These are phyloP conservation scores for Vigna hirtella DNA, from an alignment of 306 rosid genomes.

Conservation along the genomic window DNA sequence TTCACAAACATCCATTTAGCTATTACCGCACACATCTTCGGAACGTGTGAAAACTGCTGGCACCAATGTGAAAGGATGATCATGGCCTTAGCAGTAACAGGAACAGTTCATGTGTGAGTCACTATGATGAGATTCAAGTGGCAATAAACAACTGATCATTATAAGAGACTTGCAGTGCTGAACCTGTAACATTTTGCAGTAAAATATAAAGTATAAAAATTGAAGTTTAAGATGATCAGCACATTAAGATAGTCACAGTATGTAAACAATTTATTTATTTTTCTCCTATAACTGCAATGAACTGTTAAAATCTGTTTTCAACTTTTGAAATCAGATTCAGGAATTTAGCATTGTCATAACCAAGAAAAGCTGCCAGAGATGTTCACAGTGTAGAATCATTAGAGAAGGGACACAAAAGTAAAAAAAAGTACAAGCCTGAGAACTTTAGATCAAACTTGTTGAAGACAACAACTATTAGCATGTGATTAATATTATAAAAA, in stretches of 20 bases:
- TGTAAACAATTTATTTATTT: not conserved
- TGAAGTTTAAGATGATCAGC: conserved; percentile 35
- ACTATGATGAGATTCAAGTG: conserved; percentile 23
- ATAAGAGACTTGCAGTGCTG: conserved; percentile 24
- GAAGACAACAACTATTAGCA: conserved; percentile 15
- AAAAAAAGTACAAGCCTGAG: not conserved
- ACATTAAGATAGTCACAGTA: conserved; percentile 32
- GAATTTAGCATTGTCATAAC: conserved; percentile 27
- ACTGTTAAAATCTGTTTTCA: conserved; percentile 17
- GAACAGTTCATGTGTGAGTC: conserved; percentile 18
- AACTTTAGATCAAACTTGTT: conserved; percentile 32
- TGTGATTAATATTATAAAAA: not conserved
- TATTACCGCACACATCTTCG: not conserved
- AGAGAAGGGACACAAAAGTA: not conserved
- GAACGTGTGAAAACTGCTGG: conserved; percentile 18
- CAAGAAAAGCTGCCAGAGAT: not conserved
- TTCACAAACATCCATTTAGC: conserved; percentile 5
- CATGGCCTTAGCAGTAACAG: not conserved
- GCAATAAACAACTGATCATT: conserved; percentile 14
- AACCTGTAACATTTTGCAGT: conserved; percentile 15
- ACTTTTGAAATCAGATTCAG: conserved; percentile 18
- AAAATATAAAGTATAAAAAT: not conserved
- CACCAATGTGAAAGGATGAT: conserved; percentile 18
- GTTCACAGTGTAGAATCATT: not conserved
- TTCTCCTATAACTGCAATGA: conserved; percentile 1